A percentile compares a stretch with the other conserved stretches of the same genome.
Evolutionary conservation across 176 grass and related monocot species (phyloP).

Genomic region (Typha latifolia): DNA sequence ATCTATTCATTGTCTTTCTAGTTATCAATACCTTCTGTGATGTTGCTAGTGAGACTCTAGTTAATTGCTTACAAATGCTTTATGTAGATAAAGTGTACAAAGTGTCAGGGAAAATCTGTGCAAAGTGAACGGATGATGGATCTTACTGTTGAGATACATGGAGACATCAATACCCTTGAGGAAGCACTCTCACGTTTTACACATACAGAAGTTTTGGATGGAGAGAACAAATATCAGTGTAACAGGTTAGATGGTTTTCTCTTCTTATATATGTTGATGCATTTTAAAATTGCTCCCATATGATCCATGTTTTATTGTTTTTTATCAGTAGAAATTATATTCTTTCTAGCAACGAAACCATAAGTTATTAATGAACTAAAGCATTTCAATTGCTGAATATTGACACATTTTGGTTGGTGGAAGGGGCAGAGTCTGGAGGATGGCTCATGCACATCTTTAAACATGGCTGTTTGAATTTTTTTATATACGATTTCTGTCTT

Average conservation of each 20-base stretch:
- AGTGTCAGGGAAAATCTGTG: conserved; percentile 62
- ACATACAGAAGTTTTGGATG: conserved; percentile 74
- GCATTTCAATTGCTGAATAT: conserved; percentile 4
- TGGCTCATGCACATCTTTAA: not conserved
- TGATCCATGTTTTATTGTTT: conserved; percentile 1
- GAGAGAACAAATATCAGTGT: conserved; percentile 80
- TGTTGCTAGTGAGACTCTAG: conserved; percentile 2
- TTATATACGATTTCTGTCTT: too few species aligned
- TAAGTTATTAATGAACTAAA: not conserved
- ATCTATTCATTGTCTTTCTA: conserved; percentile 5
- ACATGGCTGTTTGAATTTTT: too few species aligned
- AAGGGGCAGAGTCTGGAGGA: not conserved
- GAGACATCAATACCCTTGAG: conserved; percentile 65
- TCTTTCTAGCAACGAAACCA: not conserved
- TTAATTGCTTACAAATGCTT: conserved; percentile 14
- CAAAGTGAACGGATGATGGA: conserved; percentile 72
- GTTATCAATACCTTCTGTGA: conserved; percentile 10
- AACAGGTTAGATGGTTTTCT: conserved; percentile 44
- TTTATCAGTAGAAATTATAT: conserved; percentile 4
- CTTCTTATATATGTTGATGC: not conserved
- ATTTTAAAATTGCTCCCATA: not conserved
- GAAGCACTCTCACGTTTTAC: conserved; percentile 81
- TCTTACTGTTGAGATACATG: conserved; percentile 88
- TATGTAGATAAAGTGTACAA: conserved; percentile 82
- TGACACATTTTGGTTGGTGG: not conserved